A percentile compares a stretch with the other conserved stretches of the same genome.
phyloP scores from a whole-genome alignment of 495 filamentous ascomycete species.

The Rostrohypoxylon terebratum region DNA sequence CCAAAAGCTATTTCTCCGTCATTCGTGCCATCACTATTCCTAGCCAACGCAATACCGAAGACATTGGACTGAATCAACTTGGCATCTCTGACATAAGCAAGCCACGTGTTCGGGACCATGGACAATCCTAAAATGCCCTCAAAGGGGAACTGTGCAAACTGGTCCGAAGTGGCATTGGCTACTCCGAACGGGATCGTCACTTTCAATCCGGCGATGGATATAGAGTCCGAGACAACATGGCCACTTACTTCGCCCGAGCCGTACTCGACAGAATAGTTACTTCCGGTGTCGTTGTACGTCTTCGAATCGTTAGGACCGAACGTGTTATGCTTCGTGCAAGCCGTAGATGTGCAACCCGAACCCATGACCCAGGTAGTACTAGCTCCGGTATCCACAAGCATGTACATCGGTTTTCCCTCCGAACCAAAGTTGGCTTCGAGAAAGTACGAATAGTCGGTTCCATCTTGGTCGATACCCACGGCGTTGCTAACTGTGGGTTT shows the following conservation, averaged over 20 bases:
- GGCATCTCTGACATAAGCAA: slow-evolving; percentile 69
- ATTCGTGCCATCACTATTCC: slow-evolving; percentile 70
- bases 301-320: slow-evolving; percentile 72
- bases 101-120: slow-evolving; percentile 69
- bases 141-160: slow-evolving; percentile 80
- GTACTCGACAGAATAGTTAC: slow-evolving; percentile 71
- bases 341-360: slow-evolving; percentile 67
- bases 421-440: slow-evolving; percentile 74
- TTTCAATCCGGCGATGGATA: slow-evolving; percentile 72
- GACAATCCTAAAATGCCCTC: slow-evolving; percentile 90
- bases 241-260: slow-evolving; percentile 78
- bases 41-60: slow-evolving; percentile 74
- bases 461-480: slow-evolving; percentile 77
- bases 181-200: slow-evolving; percentile 74
- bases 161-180: slow-evolving; percentile 70
- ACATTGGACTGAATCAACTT: slow-evolving; percentile 71
- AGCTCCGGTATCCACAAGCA: slow-evolving; percentile 84
- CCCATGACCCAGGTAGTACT: slow-evolving; percentile 83
- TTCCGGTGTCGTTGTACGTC: slow-evolving; percentile 60
- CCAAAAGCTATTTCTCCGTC: slow-evolving; percentile 85
- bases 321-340: slow-evolving; percentile 73
- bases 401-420: slow-evolving; percentile 69
- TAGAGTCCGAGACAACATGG: slow-evolving; percentile 68
- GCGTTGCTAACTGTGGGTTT: slow-evolving; percentile 67
- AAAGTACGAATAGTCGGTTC: slow-evolving; percentile 83